A percentile compares a stretch with the other conserved stretches of the same genome.
Evolutionary conservation across 345 rosid species (phyloP).

Genomic region (Lumnitzera littorea): DNA sequence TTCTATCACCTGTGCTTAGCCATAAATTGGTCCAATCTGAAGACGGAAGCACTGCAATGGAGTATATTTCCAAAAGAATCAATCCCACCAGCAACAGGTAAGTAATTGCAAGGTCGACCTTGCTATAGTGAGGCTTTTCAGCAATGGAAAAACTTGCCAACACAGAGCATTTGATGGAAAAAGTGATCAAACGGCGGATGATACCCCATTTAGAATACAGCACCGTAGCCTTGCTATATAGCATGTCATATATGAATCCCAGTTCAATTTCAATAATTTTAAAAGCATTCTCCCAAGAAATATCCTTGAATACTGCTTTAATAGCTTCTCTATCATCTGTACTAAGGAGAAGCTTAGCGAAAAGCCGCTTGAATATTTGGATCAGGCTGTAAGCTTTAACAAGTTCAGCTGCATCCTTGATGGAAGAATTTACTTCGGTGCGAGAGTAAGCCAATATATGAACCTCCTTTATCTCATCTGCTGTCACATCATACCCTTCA

Average conservation of each 20-base stretch:
- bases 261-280: conserved; percentile 32
- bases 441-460: neutral
- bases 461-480: conserved; percentile 1
- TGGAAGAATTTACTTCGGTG: too few species aligned
- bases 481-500: neutral
- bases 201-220: conserved; percentile 9
- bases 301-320: neutral
- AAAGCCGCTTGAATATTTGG: conserved; percentile 29
- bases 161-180: neutral
- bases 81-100: conserved; percentile 13
- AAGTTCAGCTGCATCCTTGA: neutral
- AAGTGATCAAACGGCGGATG: conserved; percentile 12
- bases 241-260: conserved; percentile 30
- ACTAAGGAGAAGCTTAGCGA: conserved; percentile 28
- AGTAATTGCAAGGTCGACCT: conserved; percentile 11
- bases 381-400: conserved; percentile 16
- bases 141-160: conserved; percentile 1
- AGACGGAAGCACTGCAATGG: neutral
- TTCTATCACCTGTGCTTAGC: neutral
- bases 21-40: conserved; percentile 14
- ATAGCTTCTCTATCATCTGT: conserved; percentile 9
- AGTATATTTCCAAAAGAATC: conserved; percentile 9
- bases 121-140: neutral
- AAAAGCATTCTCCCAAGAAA: conserved; percentile 14
- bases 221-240: conserved; percentile 39